These are phyloP conservation scores for Escallonia herrerae DNA, from an alignment of 129 eudicot species.

Conservation along the genomic window DNA sequence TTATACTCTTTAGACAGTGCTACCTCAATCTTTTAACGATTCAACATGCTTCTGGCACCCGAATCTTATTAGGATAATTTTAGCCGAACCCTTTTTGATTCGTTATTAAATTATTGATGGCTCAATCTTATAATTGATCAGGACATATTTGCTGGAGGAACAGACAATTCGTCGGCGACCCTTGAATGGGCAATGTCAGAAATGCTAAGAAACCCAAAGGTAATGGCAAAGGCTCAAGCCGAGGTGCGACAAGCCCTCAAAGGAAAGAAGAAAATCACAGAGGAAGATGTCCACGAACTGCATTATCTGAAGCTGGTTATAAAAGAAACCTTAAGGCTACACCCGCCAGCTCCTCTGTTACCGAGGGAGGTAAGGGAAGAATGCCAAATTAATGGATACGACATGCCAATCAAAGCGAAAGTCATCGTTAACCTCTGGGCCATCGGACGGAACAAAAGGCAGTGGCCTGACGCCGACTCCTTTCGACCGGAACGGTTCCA, in stretches of 20 bases:
- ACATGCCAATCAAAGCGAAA: slow-evolving; percentile 1
- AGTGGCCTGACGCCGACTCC: slow-evolving; percentile 1
- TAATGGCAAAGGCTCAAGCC: slow-evolving; percentile 1
- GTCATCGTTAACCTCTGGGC: slow-evolving; percentile 7
- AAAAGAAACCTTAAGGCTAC: slow-evolving; percentile 8
- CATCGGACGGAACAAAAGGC: not conserved
- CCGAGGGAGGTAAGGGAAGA: slow-evolving; percentile 1
- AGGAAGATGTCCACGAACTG: not conserved
- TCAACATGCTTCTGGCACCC: too few relatives aligned
- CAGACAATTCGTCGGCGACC: not conserved
- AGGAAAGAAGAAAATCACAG: not conserved
- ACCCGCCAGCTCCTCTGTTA: not conserved
- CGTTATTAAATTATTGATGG: too few relatives aligned
- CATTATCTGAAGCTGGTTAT: not conserved
- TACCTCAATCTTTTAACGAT: too few relatives aligned
- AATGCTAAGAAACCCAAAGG: slow-evolving; percentile 7
- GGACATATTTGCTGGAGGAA: slow-evolving; percentile 7
- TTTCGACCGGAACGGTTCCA: slow-evolving; percentile 4
- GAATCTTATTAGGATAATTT: too few relatives aligned
- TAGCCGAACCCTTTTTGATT: too few relatives aligned
- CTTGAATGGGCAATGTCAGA: slow-evolving; percentile 11
- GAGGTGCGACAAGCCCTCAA: not conserved
- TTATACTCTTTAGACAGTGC: too few relatives aligned
- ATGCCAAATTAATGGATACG: slow-evolving; percentile 8
- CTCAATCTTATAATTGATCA: not conserved